A percentile compares a stretch with the other conserved stretches of the same genome.
phyloP scores from a whole-genome alignment of 1,139 yeast species.

The Taphrina populina region DNA sequence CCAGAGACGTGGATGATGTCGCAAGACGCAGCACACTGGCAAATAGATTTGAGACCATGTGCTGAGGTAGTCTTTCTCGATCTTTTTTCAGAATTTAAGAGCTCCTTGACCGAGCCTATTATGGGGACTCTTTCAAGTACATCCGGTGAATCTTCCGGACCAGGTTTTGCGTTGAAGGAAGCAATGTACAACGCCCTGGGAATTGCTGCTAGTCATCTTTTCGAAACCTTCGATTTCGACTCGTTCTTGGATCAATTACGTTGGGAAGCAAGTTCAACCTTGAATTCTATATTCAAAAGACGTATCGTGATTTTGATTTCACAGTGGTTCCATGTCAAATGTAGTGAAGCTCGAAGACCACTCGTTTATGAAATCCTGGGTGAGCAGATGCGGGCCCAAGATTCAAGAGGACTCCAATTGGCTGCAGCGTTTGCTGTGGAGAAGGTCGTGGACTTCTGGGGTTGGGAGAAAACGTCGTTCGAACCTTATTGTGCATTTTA shows the following conservation, averaged over 20 bases:
- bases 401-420: constrained; percentile 71
- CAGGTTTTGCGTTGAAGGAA: constrained; percentile 61
- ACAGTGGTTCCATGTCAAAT: constrained; percentile 75
- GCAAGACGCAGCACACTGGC: constrained; percentile 75
- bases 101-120: constrained; percentile 60
- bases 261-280: constrained; percentile 44
- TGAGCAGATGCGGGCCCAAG: constrained; percentile 54
- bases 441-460: constrained; percentile 79
- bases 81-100: constrained; percentile 63
- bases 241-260: constrained; percentile 63
- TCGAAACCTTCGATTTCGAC: constrained; percentile 65
- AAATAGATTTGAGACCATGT: constrained; percentile 80
- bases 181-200: constrained; percentile 80
- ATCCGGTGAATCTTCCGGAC: constrained; percentile 39
- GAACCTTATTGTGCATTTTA: constrained; percentile 58
- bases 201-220: constrained; percentile 65
- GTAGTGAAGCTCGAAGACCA: constrained; percentile 59
- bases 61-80: constrained; percentile 84
- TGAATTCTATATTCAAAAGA: constrained; percentile 61
- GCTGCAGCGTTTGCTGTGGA: constrained; percentile 66
- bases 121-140: constrained; percentile 55
- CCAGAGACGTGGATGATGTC: constrained; percentile 94
- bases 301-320: constrained; percentile 71
- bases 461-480: constrained; percentile 66
- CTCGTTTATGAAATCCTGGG: constrained; percentile 59